Base-by-base conservation (phyloP, 805 yeast genomes). In the Lipomyces oligophaga region DNA sequence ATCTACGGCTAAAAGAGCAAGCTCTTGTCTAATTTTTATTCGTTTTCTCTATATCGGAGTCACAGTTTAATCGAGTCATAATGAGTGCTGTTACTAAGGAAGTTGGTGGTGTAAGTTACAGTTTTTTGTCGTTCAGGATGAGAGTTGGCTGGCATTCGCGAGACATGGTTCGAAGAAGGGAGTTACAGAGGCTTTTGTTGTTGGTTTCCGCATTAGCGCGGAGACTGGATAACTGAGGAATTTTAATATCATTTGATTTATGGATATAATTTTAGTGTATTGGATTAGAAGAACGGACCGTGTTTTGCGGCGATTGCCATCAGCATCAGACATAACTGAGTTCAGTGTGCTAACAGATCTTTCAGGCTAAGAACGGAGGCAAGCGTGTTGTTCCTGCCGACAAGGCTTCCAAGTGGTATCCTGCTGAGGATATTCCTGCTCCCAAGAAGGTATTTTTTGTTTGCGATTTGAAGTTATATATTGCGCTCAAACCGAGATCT, bases 361-460 rank as follows among this genome's bases (percentile, higher is more conserved):
- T 36, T 24, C 37, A 61, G 61, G 65, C 68, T 54, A 64, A 58
- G 61, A 66, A 65, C 65, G 68, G 68, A 45, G 64, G 62, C 44
- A 52, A 54, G 52, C 65, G 68, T 54, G 55, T 55, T 45, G 45
- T 65, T 49, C 62, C 71, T 38, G 55, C 58, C 53, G 58, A 45
- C 52, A 63, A 75, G 78, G 90, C 93, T 69, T 84, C 86, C 74
- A 83, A 83, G 79, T 85, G 94, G 95, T 88, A 85, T 80, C 87
- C 85, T 73, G 82, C 95, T 69, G 90, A 85, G 79, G 85, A 81
- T 75, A 83, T 79, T 65, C 83, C 89, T 71, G 87, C 80, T 67
- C 80, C 90, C 66, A 86, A 84, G 79, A 80, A 79, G 76, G 54
- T 45, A 45, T 21, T 28, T 28, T 13, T 13, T 24, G 7, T 13